These are phyloP conservation scores for Acephala macrosclerotiorum DNA, from an alignment of 2,329 filamentous ascomycete genomes.

Conservation along the genomic window DNA sequence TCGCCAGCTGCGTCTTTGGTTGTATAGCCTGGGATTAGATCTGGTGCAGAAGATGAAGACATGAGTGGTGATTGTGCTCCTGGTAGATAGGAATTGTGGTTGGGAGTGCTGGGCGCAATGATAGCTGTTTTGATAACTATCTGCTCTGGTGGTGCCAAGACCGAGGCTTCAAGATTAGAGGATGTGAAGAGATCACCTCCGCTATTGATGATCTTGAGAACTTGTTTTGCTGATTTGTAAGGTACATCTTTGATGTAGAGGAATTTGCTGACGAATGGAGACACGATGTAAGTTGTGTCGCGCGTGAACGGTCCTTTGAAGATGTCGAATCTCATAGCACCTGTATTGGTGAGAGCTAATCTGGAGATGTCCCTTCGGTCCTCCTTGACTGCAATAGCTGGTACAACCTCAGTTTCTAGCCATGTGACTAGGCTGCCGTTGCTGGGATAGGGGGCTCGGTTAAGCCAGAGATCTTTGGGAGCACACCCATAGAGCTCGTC, in stretches of 20 bases:
- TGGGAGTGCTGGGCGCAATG: slow-evolving; percentile 25
- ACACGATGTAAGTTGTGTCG: slow-evolving; percentile 86
- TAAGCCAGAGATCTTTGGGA: slow-evolving; percentile 83
- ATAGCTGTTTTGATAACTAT: slow-evolving; percentile 32
- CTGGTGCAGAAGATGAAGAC: slow-evolving; percentile 39
- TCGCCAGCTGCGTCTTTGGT: slow-evolving; percentile 83
- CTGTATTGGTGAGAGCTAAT: slow-evolving; percentile 85
- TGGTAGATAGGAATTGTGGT: slow-evolving; percentile 25
- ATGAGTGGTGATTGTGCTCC: slow-evolving; percentile 45
- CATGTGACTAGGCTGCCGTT: slow-evolving; percentile 81
- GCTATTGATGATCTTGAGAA: slow-evolving; percentile 67
- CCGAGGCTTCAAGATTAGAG: slow-evolving; percentile 40
- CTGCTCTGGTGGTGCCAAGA: slow-evolving; percentile 43
- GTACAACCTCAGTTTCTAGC: slow-evolving; percentile 79
- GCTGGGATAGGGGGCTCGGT: slow-evolving; percentile 75
- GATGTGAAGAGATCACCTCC: slow-evolving; percentile 54
- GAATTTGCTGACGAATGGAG: slow-evolving; percentile 85
- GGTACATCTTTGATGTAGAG: slow-evolving; percentile 82
- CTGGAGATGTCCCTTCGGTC: slow-evolving; percentile 66
- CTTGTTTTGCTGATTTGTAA: slow-evolving; percentile 74
- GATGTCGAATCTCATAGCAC: slow-evolving; percentile 92
- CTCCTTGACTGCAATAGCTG: slow-evolving; percentile 66
- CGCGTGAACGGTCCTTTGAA: slow-evolving; percentile 91
- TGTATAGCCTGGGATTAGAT: slow-evolving; percentile 77
- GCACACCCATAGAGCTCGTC: slow-evolving; percentile 84